phyloP scores from a whole-genome alignment of 2,329 filamentous ascomycete genomes.

The Beauveria brongniartii region DNA sequence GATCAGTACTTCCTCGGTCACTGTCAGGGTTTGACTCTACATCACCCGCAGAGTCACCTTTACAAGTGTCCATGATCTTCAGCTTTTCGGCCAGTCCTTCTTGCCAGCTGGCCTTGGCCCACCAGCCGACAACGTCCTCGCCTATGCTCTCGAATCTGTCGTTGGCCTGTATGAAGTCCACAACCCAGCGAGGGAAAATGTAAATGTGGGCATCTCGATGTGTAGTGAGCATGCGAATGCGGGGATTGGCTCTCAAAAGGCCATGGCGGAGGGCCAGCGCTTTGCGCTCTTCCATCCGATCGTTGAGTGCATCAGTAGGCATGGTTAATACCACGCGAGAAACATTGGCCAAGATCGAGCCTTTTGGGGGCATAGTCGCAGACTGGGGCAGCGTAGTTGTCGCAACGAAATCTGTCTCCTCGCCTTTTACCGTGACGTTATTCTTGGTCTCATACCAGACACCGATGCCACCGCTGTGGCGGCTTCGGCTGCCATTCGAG shows the following conservation, averaged over 20 bases:
- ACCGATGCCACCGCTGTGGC: slow-evolving; percentile 67
- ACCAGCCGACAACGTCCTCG: slow-evolving; percentile 89
- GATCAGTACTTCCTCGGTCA: slow-evolving; percentile 18
- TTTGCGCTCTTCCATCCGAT: slow-evolving; percentile 68
- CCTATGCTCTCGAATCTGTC: slow-evolving; percentile 79
- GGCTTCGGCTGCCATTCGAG: slow-evolving; percentile 28
- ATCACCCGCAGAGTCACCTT: slow-evolving; percentile 30
- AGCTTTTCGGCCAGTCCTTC: slow-evolving; percentile 71
- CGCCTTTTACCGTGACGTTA: slow-evolving; percentile 70
- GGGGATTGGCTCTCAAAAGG: slow-evolving; percentile 65
- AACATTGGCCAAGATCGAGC: slow-evolving; percentile 58
- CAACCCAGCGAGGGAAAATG: slow-evolving; percentile 84
- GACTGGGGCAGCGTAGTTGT: slow-evolving; percentile 59
- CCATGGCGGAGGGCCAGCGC: slow-evolving; percentile 67
- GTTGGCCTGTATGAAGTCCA: slow-evolving; percentile 74
- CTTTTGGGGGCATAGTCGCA: slow-evolving; percentile 36
- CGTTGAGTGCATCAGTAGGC: slow-evolving; percentile 82
- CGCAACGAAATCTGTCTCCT: slow-evolving; percentile 88
- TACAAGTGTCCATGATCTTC: slow-evolving; percentile 55
- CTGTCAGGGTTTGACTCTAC: slow-evolving; percentile 25
- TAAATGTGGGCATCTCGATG: slow-evolving; percentile 92
- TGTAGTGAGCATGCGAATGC: slow-evolving; percentile 71
- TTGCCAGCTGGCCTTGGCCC: slow-evolving; percentile 93
- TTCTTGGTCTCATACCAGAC: slow-evolving; percentile 86
- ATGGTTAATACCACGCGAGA: slow-evolving; percentile 79